A percentile compares a stretch with the other conserved stretches of the same genome.
These are phyloP conservation scores for Fagus sylvatica DNA, from an alignment of 306 rosid species.

Conservation along the genomic window DNA sequence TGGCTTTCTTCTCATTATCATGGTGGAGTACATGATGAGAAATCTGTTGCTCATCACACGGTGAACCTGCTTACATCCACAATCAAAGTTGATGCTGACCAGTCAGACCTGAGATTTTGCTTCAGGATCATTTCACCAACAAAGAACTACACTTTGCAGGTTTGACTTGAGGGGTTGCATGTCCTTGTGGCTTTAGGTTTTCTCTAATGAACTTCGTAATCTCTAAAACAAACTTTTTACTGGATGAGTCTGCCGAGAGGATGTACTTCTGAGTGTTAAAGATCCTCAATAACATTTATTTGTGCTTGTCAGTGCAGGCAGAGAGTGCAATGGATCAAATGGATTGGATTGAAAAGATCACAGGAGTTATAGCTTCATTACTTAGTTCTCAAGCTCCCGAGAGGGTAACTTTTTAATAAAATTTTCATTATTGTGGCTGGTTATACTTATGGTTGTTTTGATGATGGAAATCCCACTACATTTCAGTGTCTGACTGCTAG, in stretches of 20 bases:
- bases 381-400: slow-evolving; percentile 97
- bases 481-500: slow-evolving; percentile 82
- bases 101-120: slow-evolving; percentile 97
- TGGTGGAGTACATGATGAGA: slow-evolving; percentile 99
- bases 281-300: slow-evolving; percentile 48
- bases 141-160: slow-evolving; percentile 98
- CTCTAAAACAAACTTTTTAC: not conserved
- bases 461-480: slow-evolving; percentile 24
- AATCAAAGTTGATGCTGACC: slow-evolving; percentile 98
- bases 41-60: slow-evolving; percentile 98
- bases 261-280: slow-evolving; percentile 24
- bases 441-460: slow-evolving; percentile 25
- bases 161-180: slow-evolving; percentile 38
- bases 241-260: slow-evolving; percentile 10
- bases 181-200: slow-evolving; percentile 11
- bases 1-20: slow-evolving; percentile 98
- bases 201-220: not conserved
- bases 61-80: slow-evolving; percentile 98
- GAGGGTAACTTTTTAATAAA: slow-evolving; percentile 56
- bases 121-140: slow-evolving; percentile 99
- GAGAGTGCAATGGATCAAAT: slow-evolving; percentile 99
- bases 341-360: slow-evolving; percentile 99
- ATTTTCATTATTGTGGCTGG: slow-evolving; percentile 22
- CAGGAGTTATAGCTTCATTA: slow-evolving; percentile 98
- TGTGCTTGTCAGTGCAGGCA: slow-evolving; percentile 96